Conservation (phyloP, 116 monocot genomes). For the Papilionanthe hybrid region DNA sequence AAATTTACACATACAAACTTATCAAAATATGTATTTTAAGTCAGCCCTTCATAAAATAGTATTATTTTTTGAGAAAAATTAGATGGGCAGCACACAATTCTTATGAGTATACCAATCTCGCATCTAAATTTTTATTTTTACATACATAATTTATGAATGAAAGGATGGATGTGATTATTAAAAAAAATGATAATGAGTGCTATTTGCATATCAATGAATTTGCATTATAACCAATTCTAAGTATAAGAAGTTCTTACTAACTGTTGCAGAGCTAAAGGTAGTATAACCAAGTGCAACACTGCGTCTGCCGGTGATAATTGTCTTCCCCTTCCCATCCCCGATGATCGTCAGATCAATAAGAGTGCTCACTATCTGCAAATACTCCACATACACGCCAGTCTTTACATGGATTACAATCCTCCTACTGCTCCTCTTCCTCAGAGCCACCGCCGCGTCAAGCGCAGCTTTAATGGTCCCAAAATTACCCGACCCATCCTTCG, state of each 20-base stretch:
- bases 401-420: constrained; percentile 61
- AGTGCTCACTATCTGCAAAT: constrained; percentile 34
- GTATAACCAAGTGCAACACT: constrained; percentile 54
- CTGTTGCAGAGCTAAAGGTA: constrained; percentile 61
- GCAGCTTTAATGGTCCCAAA: constrained; percentile 42
- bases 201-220: too few species aligned
- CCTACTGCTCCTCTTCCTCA: neutral
- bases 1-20: too few species aligned
- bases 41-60: too few species aligned
- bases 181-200: neutral
- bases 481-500: constrained; percentile 49
- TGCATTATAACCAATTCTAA: too few species aligned
- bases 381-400: constrained; percentile 66
- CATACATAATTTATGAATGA: too few species aligned
- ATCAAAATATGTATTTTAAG: too few species aligned
- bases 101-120: too few species aligned
- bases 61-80: too few species aligned
- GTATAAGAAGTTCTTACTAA: constrained; percentile 44
- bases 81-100: too few species aligned
- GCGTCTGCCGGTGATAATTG: constrained; percentile 45
- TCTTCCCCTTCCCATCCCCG: constrained; percentile 73
- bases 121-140: too few species aligned
- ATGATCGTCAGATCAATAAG: constrained; percentile 41
- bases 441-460: constrained; percentile 24
- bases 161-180: too few species aligned